These are phyloP conservation scores for Gossypium trilobum DNA, from an alignment of 441 rosid species.

Conservation along the genomic window DNA sequence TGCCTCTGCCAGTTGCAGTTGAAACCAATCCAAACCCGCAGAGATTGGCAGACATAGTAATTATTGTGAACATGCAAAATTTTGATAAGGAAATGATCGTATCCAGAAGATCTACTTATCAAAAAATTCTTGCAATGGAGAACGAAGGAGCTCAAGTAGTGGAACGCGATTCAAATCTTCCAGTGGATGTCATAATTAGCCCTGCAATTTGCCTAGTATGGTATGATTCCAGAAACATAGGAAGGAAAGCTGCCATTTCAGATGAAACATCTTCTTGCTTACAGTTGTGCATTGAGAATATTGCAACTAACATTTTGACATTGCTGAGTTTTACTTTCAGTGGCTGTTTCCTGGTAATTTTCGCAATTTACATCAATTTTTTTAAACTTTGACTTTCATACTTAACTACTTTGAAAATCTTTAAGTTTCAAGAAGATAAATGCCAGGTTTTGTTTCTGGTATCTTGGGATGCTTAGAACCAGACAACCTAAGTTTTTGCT, in stretches of 20 bases:
- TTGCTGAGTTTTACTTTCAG: conserved; percentile 71
- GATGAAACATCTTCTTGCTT: conserved; percentile 63
- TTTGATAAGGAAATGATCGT: conserved; percentile 69
- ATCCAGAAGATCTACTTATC: conserved; percentile 77
- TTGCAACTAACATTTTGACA: conserved; percentile 73
- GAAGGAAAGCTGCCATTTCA: conserved; percentile 44
- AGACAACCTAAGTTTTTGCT: not conserved
- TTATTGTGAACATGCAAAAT: conserved; percentile 72
- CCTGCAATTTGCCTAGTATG: conserved; percentile 68
- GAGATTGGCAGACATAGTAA: conserved; percentile 26
- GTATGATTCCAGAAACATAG: conserved; percentile 62
- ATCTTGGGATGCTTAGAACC: not conserved
- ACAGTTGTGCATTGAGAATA: conserved; percentile 60
- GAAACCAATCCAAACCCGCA: conserved; percentile 31
- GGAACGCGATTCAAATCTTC: conserved; percentile 79
- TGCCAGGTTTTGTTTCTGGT: not conserved
- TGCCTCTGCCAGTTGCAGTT: conserved; percentile 28
- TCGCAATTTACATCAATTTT: conserved; percentile 14
- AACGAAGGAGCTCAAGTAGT: conserved; percentile 76
- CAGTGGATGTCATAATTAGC: conserved; percentile 66
- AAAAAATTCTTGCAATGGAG: conserved; percentile 74
- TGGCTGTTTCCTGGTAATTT: conserved; percentile 75
- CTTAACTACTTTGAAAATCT: not conserved
- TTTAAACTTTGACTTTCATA: conserved; percentile 4
- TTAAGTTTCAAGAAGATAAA: not conserved